phyloP scores from a whole-genome alignment of 495 filamentous ascomycete species.

The Chaetomium cochliodes region DNA sequence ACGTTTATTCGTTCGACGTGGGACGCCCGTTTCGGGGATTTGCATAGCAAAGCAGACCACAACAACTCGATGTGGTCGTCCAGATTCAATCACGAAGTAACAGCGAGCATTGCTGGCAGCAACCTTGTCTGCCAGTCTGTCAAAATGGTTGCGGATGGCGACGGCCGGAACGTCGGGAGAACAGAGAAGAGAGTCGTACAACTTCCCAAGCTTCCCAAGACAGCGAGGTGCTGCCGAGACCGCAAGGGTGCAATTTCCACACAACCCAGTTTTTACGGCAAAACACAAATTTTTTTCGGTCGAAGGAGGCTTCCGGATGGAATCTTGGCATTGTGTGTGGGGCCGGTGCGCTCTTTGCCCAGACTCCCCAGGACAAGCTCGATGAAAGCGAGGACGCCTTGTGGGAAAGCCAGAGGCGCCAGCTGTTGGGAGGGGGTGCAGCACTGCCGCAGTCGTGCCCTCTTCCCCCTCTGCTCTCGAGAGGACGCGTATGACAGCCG shows the following conservation, averaged over 20 bases:
- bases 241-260: conserved; percentile 28
- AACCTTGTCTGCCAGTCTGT: background rate
- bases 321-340: conserved; percentile 17
- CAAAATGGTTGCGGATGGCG: background rate
- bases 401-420: conserved; percentile 18
- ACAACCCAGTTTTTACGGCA: conserved; percentile 19
- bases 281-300: conserved; percentile 30
- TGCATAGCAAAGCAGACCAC: background rate
- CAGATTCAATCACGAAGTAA: background rate
- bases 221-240: conserved; percentile 12
- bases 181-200: background rate
- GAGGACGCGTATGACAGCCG: too few relatives aligned
- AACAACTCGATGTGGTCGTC: background rate
- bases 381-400: conserved; percentile 30
- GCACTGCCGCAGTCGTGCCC: background rate
- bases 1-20: background rate
- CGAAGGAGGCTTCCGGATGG: conserved; percentile 27
- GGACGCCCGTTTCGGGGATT: background rate
- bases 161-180: background rate
- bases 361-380: background rate
- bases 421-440: too few relatives aligned
- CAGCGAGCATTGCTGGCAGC: conserved; percentile 1
- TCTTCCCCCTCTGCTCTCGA: background rate
- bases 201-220: background rate
- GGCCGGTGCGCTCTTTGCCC: conserved; percentile 6